A percentile compares a stretch with the other conserved stretches of the same genome.
Conservation (phyloP, 176 grass and related monocot species). For the Oryza glumipatula region DNA sequence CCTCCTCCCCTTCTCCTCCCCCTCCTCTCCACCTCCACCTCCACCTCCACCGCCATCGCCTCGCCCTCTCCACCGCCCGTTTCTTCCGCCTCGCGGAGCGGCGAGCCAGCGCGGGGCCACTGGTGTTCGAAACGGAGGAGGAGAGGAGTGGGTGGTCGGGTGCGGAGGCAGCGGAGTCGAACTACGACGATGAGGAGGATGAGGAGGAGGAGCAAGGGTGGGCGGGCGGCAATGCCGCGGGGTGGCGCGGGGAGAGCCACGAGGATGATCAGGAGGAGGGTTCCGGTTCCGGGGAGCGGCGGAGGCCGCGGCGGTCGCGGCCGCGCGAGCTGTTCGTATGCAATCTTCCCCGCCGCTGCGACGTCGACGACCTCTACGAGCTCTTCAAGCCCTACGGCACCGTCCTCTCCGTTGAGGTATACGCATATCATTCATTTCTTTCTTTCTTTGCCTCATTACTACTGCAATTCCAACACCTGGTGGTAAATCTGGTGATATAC, state of each 20-base stretch:
- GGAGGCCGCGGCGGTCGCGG: constrained; percentile 38
- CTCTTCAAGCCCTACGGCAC: constrained; percentile 65
- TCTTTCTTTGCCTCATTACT: too few relatives aligned
- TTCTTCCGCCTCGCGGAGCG: not conserved
- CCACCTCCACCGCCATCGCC: not conserved
- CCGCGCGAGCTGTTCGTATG: constrained; percentile 72
- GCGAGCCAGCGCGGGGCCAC: constrained; percentile 28
- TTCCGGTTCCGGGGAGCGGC: constrained; percentile 1
- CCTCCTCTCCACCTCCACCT: not conserved
- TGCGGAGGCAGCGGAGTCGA: not conserved
- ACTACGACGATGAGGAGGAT: not conserved
- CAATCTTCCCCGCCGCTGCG: constrained; percentile 69
- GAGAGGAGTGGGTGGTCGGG: not conserved
- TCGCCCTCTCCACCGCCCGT: not conserved
- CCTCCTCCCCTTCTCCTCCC: not conserved
- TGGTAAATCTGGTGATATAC: too few relatives aligned
- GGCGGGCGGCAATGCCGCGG: constrained; percentile 42
- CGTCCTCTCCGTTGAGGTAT: constrained; percentile 72
- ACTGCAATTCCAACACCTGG: not conserved
- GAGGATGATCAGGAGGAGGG: not conserved
- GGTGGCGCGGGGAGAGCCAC: constrained; percentile 36
- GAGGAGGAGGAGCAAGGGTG: constrained; percentile 51
- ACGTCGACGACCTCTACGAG: constrained; percentile 53
- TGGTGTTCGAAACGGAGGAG: constrained; percentile 31
- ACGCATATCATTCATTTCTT: not conserved